Conservation (phyloP, 2,329 filamentous ascomycete genomes). For the Diplodia seriata region DNA sequence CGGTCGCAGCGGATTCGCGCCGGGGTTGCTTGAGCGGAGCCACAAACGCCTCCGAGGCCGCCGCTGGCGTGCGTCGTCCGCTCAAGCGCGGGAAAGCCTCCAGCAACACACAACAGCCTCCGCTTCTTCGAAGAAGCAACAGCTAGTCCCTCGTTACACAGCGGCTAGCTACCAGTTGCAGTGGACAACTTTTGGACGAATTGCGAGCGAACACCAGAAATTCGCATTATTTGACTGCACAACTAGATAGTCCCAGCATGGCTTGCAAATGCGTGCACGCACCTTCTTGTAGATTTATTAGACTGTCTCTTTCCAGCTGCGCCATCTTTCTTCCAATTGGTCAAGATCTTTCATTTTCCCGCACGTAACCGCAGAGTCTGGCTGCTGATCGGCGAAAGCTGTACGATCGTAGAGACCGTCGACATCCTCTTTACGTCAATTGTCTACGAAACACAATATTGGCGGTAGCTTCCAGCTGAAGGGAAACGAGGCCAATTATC, state of each 20-base stretch:
- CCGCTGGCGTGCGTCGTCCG: slow-evolving; percentile 9
- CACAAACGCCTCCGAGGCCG: slow-evolving; percentile 26
- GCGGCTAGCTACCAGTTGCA: background rate
- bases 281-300: background rate
- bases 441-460: no score
- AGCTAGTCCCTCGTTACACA: background rate
- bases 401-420: background rate
- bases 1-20: slow-evolving; percentile 30
- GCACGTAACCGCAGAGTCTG: background rate
- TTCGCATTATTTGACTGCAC: background rate
- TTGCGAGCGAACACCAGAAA: background rate
- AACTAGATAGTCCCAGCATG: background rate
- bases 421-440: no score
- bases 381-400: background rate
- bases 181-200: background rate
- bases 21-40: slow-evolving; percentile 26
- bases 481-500: no score
- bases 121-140: background rate
- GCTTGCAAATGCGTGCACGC: background rate
- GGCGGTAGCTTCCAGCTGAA: no score
- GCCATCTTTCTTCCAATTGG: background rate
- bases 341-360: background rate
- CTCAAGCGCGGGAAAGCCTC: background rate
- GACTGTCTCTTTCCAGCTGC: background rate
- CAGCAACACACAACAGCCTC: background rate